Evolutionary conservation across 1,284 basidiomycete genomes (phyloP).

Genomic region (Sutorius eximius): DNA sequence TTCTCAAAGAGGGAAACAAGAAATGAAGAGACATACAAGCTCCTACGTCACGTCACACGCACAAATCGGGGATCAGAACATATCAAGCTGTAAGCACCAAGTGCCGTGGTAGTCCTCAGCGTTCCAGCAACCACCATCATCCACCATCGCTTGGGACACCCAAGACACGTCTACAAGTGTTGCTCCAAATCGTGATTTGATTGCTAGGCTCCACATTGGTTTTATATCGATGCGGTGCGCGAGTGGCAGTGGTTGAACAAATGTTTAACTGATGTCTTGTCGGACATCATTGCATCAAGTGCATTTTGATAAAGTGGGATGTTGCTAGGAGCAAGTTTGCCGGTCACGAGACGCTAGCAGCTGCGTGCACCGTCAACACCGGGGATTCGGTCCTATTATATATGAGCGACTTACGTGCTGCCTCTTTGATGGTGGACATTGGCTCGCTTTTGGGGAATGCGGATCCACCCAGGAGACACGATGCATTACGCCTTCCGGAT

Average conservation of each 20-base stretch:
- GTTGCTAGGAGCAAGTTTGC: background rate
- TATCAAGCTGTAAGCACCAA: background rate
- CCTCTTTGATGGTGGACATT: background rate
- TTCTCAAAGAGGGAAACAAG: no score
- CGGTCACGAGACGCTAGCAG: background rate
- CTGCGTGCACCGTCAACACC: background rate
- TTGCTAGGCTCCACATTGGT: background rate
- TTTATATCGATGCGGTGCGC: background rate
- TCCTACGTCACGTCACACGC: background rate
- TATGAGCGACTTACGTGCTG: background rate
- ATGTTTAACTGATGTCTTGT: background rate
- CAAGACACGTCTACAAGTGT: background rate
- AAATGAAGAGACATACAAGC: no score
- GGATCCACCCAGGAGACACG: slow-evolving; percentile 1
- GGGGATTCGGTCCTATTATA: background rate
- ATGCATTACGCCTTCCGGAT: background rate
- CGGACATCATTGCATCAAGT: background rate
- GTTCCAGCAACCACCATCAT: no score
- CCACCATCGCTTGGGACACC: background rate
- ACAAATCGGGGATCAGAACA: background rate
- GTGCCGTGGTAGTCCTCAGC: no score
- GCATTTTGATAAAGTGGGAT: background rate
- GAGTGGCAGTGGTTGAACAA: background rate
- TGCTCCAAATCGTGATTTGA: background rate
- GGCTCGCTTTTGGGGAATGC: background rate